Evolutionary conservation across 805 yeast genomes (phyloP), one percentile per base, ranked within the genome.

Genomic region (Trichomonascus vanleenenianus): DNA sequence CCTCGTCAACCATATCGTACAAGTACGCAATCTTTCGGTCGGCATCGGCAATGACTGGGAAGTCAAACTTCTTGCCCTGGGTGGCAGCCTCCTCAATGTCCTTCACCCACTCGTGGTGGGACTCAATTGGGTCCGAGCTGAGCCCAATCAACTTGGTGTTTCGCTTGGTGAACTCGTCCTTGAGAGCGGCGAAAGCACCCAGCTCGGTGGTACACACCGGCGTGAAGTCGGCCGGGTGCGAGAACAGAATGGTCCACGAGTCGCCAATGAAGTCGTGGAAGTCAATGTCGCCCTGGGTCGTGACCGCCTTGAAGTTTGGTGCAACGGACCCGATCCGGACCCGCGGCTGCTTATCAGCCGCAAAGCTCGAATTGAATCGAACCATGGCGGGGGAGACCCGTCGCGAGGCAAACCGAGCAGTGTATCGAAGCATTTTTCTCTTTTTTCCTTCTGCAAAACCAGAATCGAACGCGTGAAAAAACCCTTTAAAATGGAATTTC

Each of bases 201-300:
- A 88, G 75, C 72, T 88, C 97, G 47, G 96, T 88, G 60, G 96
- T 89, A 69, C 97, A 88, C 46, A 88, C 96, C 40, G 97, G 97
- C 15, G 97, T 88, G 75, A 86, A 89, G 67, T 88, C 97, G 46
- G 88, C 96, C 51, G 97, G 97, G 67, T 88, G 97, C 20, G 95
- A 85, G 71, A 88, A 88, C 60, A 88, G 73, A 43, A 88, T 81
- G 40, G 82, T 80, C 97, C 97, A 88, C 40, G 81, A 76, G 68
- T 83, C 79, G 41, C 91, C 91, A 56, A 87, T 73, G 73, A 73
- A 88, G 50, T 89, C 81, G 71, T 88, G 95, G 79, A 88, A 88
- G 55, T 85, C 78, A 61, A 88, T 78, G 52, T 78, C 77, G 48
- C 97, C 97, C 52, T 73, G 73, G 49, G 96, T 85, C 47, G 95